A percentile compares a stretch with the other conserved stretches of the same genome.
These are phyloP conservation scores for Sclerotinia glacialis DNA, from an alignment of 2,329 filamentous ascomycete genomes.

Conservation along the genomic window DNA sequence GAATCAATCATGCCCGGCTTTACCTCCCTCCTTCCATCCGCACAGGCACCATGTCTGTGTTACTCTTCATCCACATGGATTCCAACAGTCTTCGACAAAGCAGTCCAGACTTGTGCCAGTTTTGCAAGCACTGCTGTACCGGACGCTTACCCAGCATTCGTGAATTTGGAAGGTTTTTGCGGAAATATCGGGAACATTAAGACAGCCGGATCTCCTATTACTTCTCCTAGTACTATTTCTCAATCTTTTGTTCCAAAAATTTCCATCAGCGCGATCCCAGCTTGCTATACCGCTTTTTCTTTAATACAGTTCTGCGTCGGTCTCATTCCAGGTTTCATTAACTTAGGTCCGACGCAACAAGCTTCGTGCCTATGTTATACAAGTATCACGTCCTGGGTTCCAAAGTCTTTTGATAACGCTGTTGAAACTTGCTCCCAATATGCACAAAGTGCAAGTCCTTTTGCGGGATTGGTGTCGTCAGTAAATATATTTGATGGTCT, in stretches of 20 bases:
- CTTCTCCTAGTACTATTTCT: neutral
- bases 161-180: constrained; percentile 29
- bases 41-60: constrained; percentile 36
- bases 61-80: constrained; percentile 32
- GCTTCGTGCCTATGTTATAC: constrained; percentile 19
- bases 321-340: neutral
- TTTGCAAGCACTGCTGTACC: constrained; percentile 28
- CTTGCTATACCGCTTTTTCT: constrained; percentile 4
- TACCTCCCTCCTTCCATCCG: constrained; percentile 26
- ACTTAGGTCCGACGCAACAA: neutral
- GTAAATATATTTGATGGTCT: neutral
- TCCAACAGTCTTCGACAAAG: constrained; percentile 31
- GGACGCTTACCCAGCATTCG: constrained; percentile 25
- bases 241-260: neutral
- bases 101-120: constrained; percentile 30
- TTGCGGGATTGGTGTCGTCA: neutral
- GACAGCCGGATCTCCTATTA: neutral
- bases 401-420: constrained; percentile 18
- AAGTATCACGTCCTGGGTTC: constrained; percentile 13
- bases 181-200: constrained; percentile 5
- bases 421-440: neutral
- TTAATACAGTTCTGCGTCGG: neutral
- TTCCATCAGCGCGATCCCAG: neutral
- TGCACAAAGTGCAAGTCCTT: neutral
- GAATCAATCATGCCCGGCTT: constrained; percentile 30